Conservation (phyloP, 108 stramenopile species). For the Mayamaea pseudoterrestris region DNA sequence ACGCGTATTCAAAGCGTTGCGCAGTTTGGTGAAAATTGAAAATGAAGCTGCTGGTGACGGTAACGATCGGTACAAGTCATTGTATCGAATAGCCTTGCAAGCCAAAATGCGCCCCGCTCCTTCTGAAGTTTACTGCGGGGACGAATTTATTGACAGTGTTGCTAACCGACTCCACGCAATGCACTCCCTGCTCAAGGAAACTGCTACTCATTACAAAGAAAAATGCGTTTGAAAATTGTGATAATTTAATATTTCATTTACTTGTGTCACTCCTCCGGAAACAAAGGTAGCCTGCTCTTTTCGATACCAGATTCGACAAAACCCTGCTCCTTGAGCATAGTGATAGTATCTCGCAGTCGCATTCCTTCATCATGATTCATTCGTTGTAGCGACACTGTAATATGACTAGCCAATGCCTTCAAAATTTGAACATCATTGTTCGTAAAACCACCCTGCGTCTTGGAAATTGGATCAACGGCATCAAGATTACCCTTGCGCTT, state of each 20-base stretch:
- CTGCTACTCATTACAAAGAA: too few relatives aligned
- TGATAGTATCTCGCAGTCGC: conserved; percentile 39
- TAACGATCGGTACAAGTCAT: conserved; percentile 32
- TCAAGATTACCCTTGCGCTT: conserved; percentile 1
- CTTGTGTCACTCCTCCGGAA: too few relatives aligned
- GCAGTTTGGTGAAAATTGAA: conserved; percentile 52
- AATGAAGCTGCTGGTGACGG: conserved; percentile 10
- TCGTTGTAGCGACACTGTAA: conserved; percentile 32
- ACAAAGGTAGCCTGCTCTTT: too few relatives aligned
- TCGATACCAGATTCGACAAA: too few relatives aligned
- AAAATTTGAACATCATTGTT: conserved; percentile 39
- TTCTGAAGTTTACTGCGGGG: too few relatives aligned
- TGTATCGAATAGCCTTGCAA: too few relatives aligned
- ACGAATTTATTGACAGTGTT: too few relatives aligned
- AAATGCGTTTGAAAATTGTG: too few relatives aligned
- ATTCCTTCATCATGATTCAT: conserved; percentile 22
- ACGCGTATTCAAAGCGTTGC: conserved; percentile 52
- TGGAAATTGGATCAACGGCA: neutral
- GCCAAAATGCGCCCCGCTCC: too few relatives aligned
- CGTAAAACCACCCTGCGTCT: conserved; percentile 20
- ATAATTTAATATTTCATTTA: too few relatives aligned
- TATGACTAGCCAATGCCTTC: conserved; percentile 36
- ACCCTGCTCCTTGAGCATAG: conserved; percentile 45
- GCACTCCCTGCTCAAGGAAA: too few relatives aligned
- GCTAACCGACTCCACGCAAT: too few relatives aligned